These are phyloP conservation scores for Zhuliangozyma blackwelliae DNA, from an alignment of 1,139 yeast genomes.

Conservation along the genomic window DNA sequence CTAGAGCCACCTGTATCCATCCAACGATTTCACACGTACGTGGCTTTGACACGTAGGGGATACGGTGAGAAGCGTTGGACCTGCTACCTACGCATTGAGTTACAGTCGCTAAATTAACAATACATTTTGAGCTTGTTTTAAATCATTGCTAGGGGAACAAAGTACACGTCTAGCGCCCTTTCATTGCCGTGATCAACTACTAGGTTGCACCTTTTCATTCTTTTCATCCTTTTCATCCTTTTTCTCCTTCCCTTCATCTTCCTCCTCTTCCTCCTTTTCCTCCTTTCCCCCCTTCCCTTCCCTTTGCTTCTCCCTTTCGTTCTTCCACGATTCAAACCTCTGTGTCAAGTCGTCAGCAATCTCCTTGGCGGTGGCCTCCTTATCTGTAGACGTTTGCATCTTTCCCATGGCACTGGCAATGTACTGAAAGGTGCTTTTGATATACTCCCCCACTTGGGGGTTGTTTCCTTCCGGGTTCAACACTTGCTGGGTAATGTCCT, in stretches of 20 bases:
- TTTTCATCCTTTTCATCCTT: conserved; percentile 8
- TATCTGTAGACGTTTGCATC: conserved; percentile 29
- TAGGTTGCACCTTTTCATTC: conserved; percentile 2
- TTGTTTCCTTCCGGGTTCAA: conserved; percentile 29
- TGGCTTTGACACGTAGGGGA: too few species aligned
- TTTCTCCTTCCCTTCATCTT: conserved; percentile 5
- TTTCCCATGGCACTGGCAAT: conserved; percentile 24
- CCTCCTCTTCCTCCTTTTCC: conserved; percentile 9
- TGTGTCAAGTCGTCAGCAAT: conserved; percentile 35
- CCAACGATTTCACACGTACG: too few species aligned
- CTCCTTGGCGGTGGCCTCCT: conserved; percentile 33
- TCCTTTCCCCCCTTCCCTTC: conserved; percentile 16
- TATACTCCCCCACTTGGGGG: conserved; percentile 21
- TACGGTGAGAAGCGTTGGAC: too few species aligned
- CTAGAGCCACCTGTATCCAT: too few species aligned
- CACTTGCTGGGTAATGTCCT: conserved; percentile 14
- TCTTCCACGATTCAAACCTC: conserved; percentile 27
- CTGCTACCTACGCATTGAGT: too few species aligned
- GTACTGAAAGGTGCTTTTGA: conserved; percentile 27
- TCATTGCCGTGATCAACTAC: too few species aligned
- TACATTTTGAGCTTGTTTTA: too few species aligned
- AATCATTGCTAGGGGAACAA: too few species aligned
- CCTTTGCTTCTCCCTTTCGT: conserved; percentile 8
- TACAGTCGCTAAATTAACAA: too few species aligned
- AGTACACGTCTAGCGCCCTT: too few species aligned